Conservation (phyloP, 768 basidiomycete species). For the Hericium coralloides region DNA sequence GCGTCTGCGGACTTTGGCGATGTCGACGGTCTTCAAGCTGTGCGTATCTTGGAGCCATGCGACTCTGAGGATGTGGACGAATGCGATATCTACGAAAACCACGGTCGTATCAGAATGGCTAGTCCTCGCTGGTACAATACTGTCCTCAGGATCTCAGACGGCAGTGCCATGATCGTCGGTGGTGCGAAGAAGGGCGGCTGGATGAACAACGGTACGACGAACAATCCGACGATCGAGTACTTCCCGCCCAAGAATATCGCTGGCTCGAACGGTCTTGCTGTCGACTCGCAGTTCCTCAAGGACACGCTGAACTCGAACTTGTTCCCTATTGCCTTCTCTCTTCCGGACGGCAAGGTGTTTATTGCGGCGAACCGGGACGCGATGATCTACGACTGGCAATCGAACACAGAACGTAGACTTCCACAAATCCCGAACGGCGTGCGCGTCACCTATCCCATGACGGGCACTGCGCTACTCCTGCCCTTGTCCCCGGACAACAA, state of each 20-base stretch:
- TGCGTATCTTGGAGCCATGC: conserved; percentile 68
- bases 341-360: conserved; percentile 65
- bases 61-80: conserved; percentile 32
- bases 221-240: conserved; percentile 78
- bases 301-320: conserved; percentile 76
- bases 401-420: conserved; percentile 49
- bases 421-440: conserved; percentile 69
- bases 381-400: conserved; percentile 71
- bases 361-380: conserved; percentile 73
- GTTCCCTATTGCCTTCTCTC: conserved; percentile 66
- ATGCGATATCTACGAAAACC: conserved; percentile 64
- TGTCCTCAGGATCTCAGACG: conserved; percentile 57
- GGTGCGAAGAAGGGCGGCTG: conserved; percentile 78
- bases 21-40: conserved; percentile 59
- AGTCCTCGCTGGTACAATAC: conserved; percentile 80
- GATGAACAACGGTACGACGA: conserved; percentile 75
- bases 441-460: conserved; percentile 78
- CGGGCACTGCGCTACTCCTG: conserved; percentile 65
- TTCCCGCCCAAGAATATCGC: conserved; percentile 74
- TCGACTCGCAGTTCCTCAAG: conserved; percentile 52
- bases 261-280: conserved; percentile 57
- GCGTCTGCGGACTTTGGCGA: conserved; percentile 71
- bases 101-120: conserved; percentile 56
- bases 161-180: conserved; percentile 78
- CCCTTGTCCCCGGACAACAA: conserved; percentile 54